Evolutionary conservation across 768 basidiomycete species (phyloP).

Genomic region (Boletus fagicola): DNA sequence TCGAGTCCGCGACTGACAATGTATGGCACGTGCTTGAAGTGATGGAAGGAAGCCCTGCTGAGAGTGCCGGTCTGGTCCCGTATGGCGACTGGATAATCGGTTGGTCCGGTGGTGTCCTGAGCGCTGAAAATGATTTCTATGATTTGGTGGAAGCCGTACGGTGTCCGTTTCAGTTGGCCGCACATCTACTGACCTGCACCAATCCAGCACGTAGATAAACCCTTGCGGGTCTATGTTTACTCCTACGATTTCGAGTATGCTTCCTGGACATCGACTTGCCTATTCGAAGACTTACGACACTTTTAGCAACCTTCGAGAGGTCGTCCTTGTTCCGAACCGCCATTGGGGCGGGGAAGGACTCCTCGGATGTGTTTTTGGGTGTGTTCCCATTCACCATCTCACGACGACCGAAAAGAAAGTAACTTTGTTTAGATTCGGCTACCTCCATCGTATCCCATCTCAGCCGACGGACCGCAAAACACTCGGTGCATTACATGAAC

Average conservation of each 20-base stretch:
- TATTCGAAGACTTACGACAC: slow-evolving; percentile 5
- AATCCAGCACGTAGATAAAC: slow-evolving; percentile 88
- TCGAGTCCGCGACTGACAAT: slow-evolving; percentile 82
- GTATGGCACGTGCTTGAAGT: slow-evolving; percentile 99
- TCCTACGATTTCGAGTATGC: slow-evolving; percentile 95
- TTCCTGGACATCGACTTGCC: background rate
- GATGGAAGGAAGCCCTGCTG: slow-evolving; percentile 92
- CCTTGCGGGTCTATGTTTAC: slow-evolving; percentile 92
- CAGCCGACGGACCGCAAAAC: slow-evolving; percentile 58
- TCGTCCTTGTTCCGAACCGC: slow-evolving; percentile 91
- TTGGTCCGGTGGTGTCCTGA: slow-evolving; percentile 91
- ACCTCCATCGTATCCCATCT: slow-evolving; percentile 90
- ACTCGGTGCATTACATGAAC: slow-evolving; percentile 55
- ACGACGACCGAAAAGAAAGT: slow-evolving; percentile 3
- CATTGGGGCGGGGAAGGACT: slow-evolving; percentile 98
- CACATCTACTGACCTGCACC: slow-evolving; percentile 1
- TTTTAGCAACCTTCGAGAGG: slow-evolving; percentile 82
- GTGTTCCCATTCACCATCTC: slow-evolving; percentile 28
- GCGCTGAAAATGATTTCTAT: slow-evolving; percentile 94
- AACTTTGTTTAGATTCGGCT: slow-evolving; percentile 62
- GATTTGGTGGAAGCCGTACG: slow-evolving; percentile 89
- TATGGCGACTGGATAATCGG: slow-evolving; percentile 80
- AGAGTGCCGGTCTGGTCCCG: slow-evolving; percentile 93
- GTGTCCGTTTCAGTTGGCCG: slow-evolving; percentile 3
- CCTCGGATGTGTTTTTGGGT: slow-evolving; percentile 95